Evolutionary conservation across 2,329 filamentous ascomycete genomes (phyloP), one percentile per base, ranked within the genome.

Genomic region (Exutisphaerella laricina): DNA sequence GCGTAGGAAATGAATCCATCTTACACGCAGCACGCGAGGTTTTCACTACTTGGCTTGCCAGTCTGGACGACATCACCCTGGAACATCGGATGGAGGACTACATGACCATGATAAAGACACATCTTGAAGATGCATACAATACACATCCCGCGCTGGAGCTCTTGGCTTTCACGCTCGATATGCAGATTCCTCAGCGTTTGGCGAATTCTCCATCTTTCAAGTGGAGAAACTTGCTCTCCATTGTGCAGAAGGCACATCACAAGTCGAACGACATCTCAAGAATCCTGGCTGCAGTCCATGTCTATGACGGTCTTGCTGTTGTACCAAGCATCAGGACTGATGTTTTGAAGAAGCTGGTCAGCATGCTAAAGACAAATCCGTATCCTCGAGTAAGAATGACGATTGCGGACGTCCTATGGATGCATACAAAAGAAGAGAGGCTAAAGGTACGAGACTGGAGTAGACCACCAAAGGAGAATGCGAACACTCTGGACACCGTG

Each of bases 201-300:
- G 41, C 51, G 7, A 46, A 32, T 6, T 14, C 43, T 4, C n/a
- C 34, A 4, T 31, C 39, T 2, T 94, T 62, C 80, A 89, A 67
- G 74, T 77, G 75, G 59, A 78, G 78, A 47, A 71, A 64, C 5
- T 66, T 95, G 3, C 87, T 88, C 46, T 70, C 80, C 5, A 71
- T 80, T 25, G 78, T 84, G 3, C 87, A 94, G 58, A 88, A 83
- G 63, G 77, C 85, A 0, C 85, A 89, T 50, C 89, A 85, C 69
- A 90, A 89, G 66, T 85, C 84, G 1, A 80, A 83, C 14, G 92
- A 87, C 61, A 78, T 95, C 31, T 78, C 82, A 38, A 90, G 92
- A 63, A 73, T 97, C 1, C 78, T 87, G 60, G 84, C 87, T 1
- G 87, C 85, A 16, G 70, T 94, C 48, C 84, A 82, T 57, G 77